Conservation (phyloP, 305 asterid species). For the Fraxinus latifolia region DNA sequence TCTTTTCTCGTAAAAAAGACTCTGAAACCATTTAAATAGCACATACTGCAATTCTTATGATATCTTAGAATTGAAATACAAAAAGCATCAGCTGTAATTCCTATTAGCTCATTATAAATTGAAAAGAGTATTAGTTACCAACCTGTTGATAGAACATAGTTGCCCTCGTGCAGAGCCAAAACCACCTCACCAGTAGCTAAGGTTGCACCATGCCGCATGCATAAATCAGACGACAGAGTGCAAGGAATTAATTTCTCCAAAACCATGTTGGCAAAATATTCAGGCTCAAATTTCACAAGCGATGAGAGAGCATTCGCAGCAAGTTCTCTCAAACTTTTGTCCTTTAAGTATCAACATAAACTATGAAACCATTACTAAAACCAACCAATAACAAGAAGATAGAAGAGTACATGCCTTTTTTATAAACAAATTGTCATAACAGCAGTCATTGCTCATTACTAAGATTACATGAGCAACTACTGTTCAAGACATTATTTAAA, state of each 20-base stretch:
- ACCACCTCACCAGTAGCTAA: conserved; percentile 84
- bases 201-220: conserved; percentile 97
- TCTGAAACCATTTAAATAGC: neutral
- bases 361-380: conserved; percentile 23
- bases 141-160: conserved; percentile 69
- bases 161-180: conserved; percentile 65
- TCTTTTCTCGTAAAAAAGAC: neutral
- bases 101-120: conserved; percentile 6
- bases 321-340: conserved; percentile 92
- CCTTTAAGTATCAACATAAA: conserved; percentile 51
- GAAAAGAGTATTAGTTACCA: conserved; percentile 21
- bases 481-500: neutral
- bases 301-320: conserved; percentile 82
- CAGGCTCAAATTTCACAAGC: conserved; percentile 80
- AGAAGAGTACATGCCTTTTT: conserved; percentile 22
- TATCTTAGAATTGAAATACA: neutral
- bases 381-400: conserved; percentile 24
- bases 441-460: neutral
- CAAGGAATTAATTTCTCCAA: conserved; percentile 78
- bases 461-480: neutral
- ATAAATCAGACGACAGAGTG: conserved; percentile 89
- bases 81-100: conserved; percentile 3
- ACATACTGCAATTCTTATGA: neutral
- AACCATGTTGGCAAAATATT: conserved; percentile 59
- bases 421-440: neutral